Percentiles rank a stretch among this genome's conserved stretches.
Conservation (phyloP, 768 basidiomycete genomes). For the Pleurotus tuoliensis region DNA sequence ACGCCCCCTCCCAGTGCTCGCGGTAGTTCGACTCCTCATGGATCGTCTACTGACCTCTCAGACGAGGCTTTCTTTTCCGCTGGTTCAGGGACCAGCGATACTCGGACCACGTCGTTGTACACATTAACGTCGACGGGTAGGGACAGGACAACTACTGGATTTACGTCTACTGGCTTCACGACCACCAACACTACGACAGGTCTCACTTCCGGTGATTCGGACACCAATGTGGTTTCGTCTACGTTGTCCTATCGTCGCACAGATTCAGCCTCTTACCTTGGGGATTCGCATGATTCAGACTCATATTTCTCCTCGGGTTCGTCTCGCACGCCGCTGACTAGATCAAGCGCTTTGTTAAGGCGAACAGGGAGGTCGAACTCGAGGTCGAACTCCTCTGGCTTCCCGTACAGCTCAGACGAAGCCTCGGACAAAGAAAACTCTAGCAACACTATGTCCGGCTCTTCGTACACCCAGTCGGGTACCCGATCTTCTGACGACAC, state of each 20-base stretch:
- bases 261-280: constrained; percentile 51
- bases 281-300: constrained; percentile 45
- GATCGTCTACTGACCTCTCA: constrained; percentile 16
- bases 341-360: constrained; percentile 56
- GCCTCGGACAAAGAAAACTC: constrained; percentile 59
- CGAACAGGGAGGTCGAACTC: constrained; percentile 39
- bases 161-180: constrained; percentile 19
- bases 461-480: constrained; percentile 8
- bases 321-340: constrained; percentile 53
- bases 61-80: constrained; percentile 40
- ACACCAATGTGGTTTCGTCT: constrained; percentile 45
- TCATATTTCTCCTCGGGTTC: constrained; percentile 39
- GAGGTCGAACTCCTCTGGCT: constrained; percentile 38
- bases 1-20: constrained; percentile 38
- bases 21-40: constrained; percentile 15
- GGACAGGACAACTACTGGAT: constrained; percentile 13
- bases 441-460: constrained; percentile 9
- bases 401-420: constrained; percentile 31
- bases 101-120: constrained; percentile 32
- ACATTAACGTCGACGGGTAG: constrained; percentile 28
- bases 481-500: constrained; percentile 41
- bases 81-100: constrained; percentile 26
- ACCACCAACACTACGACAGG: constrained; percentile 23
- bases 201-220: constrained; percentile 29
- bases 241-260: constrained; percentile 49